Evolutionary conservation across 495 filamentous ascomycete species (phyloP).

Genomic region (Podospora pseudopauciseta): DNA sequence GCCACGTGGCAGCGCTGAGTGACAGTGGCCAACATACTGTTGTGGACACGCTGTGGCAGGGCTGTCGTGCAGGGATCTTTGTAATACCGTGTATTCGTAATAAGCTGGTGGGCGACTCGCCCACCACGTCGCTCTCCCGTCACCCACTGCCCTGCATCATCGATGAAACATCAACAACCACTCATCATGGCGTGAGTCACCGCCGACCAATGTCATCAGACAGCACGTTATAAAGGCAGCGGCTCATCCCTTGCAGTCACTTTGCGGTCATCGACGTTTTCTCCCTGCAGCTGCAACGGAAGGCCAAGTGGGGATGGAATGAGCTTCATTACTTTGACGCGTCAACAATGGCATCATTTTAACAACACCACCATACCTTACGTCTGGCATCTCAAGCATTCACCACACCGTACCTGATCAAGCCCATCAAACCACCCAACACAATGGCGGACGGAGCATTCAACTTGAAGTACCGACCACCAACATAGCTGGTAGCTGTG

Average conservation of each 20-base stretch:
- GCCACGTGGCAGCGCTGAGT: not conserved
- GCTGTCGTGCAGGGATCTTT: too few species aligned
- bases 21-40: not conserved
- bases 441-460: constrained; percentile 61
- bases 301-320: not conserved
- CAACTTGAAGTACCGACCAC: constrained; percentile 59
- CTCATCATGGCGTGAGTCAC: not conserved
- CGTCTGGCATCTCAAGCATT: constrained; percentile 12
- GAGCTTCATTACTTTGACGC: not conserved
- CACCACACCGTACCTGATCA: constrained; percentile 61
- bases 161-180: not conserved
- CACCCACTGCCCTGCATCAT: not conserved
- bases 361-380: too few species aligned
- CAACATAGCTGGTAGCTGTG: constrained; percentile 59
- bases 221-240: not conserved
- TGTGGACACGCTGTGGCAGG: too few species aligned
- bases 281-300: not conserved
- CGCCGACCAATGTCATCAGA: not conserved
- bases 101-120: too few species aligned
- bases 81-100: not conserved
- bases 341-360: not conserved
- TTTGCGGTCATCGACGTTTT: not conserved
- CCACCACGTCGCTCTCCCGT: not conserved
- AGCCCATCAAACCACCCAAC: constrained; percentile 59
- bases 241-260: not conserved